Evolutionary conservation across 768 basidiomycete species (phyloP), one percentile per base, ranked within the genome.

Genomic region (Trametes cubensis): DNA sequence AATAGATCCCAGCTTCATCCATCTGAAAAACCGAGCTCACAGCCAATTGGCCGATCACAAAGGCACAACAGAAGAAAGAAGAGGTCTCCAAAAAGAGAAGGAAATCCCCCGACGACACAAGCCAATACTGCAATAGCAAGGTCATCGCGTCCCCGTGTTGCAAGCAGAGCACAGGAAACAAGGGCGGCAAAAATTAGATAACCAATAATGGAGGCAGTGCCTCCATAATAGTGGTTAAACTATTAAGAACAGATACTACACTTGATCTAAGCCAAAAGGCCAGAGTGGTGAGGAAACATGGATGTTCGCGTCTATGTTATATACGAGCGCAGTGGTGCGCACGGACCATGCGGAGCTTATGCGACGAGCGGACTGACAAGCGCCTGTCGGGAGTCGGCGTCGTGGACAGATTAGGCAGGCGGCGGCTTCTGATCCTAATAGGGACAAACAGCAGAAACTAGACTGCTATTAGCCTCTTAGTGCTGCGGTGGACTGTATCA

Each of bases 261-360:
- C 84, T 85, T 85, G 84, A 85, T 85, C 84, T 84, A 83, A 85
- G 83, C 83, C 83, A 84, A 82, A 80, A 82, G 82, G 82, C 82
- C 81, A 78, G 77, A 79, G 77, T 78, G 78, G 77, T 78, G 67
- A 73, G 65, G 70, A 69, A 49, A 60, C 40, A 13, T 1, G 18
- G 28, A 38, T 34, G 58, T 51, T 18, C 6, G 18, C 7, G 8
- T 0, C n/a, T n/a, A 7, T 41, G 0, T 18, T 45, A 52, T 63
- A 58, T 63, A 58, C 34, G 5, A 14, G 40, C n/a, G 34, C 6
- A 13, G 20, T 2, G 2, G 13, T 28, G 56, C 62, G 62, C 55
- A 63, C 62, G 56, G 56, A 63, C 62, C 62, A 63, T 21, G 17
- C 20, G 39, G 14, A 18, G 28, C 8, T 2, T 8, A 18, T 13